Base-by-base conservation (phyloP, 208 protist species). In the Acanthamoeba sp. region DNA sequence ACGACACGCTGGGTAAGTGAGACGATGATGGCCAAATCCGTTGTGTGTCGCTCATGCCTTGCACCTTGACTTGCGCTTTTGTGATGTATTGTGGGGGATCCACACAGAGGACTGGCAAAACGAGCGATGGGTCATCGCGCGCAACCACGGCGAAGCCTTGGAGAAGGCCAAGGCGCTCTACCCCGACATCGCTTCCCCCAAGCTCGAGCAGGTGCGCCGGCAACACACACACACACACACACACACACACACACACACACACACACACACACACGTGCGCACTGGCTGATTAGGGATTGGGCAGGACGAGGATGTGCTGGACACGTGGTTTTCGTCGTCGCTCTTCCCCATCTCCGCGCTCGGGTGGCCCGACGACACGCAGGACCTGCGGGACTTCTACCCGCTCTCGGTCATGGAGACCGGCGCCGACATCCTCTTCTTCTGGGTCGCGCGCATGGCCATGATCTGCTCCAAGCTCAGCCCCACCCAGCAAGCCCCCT, bases 371-470 rank as follows among this genome's bases (percentile, higher is more conserved):
- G 94, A 97, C 12, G 52, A 96, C 7, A 95, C 95, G 12, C 1
- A 14, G 16, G 96, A 97, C 90, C 45, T 95, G 32, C 14, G 42
- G 48, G 94, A 34, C 9, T 99, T 99, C 96, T 99, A 99, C 96
- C 99, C 99, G 57, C 99, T 96, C 48, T 95, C 96, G 29, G 91
- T 99, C 14, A 98, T 99, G 90, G 99, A 99, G 97, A 99, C 99
- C 29, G 99, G 99, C 32, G 95, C 98, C 84, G 99, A 99, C 97
- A 99, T 99, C 95, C 93, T 99, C 36, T 99, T 99, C 97, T 99
- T 99, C 97, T 99, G 99, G 99, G 99, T 99, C 7, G 99, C 99
- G 27, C 97, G 99, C 91, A 99, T 99, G 99, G 99, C 99, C n/a
- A 99, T 99, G 99, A 98, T 99, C 80, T 99, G 98, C 73, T 95